Evolutionary conservation across 1,139 yeast genomes (phyloP).

Genomic region (Kurtzmaniella quercitrusa): DNA sequence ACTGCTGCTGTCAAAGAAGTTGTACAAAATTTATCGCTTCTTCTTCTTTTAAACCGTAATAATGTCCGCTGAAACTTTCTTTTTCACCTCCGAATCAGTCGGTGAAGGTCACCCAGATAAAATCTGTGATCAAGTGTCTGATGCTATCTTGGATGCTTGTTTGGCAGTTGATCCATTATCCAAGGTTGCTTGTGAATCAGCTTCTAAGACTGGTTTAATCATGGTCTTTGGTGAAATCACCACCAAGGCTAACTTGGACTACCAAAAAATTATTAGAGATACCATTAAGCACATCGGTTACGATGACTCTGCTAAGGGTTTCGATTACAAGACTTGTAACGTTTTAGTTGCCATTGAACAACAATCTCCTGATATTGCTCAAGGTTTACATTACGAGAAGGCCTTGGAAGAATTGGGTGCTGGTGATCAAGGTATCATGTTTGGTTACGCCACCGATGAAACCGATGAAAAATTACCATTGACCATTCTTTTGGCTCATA

Average conservation of each 20-base stretch:
- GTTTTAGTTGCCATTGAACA: constrained; percentile 98
- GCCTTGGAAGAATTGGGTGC: constrained; percentile 98
- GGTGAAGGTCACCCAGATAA: constrained; percentile 99
- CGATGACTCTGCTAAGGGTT: constrained; percentile 94
- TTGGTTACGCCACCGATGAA: constrained; percentile 99
- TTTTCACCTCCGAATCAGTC: constrained; percentile 94
- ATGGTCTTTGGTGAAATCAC: constrained; percentile 99
- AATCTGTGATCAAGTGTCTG: constrained; percentile 99
- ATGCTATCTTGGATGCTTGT: constrained; percentile 98
- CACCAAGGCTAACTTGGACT: constrained; percentile 91
- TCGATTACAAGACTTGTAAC: constrained; percentile 98
- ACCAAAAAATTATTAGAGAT: constrained; percentile 96
- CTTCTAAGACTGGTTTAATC: constrained; percentile 98
- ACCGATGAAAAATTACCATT: constrained; percentile 96
- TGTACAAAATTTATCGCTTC: no score
- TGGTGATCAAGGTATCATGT: constrained; percentile 99
- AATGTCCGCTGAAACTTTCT: constrained; percentile 31
- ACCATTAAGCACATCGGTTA: constrained; percentile 98
- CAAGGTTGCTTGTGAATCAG: constrained; percentile 99
- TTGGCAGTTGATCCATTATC: constrained; percentile 92
- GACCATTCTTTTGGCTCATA: constrained; percentile 91
- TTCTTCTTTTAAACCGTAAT: no score
- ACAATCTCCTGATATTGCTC: constrained; percentile 98
- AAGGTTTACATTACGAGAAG: constrained; percentile 96
- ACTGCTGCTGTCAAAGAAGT: no score